These are phyloP conservation scores for Debaryomyces prosopidis DNA, from an alignment of 805 yeast species.

Conservation along the genomic window DNA sequence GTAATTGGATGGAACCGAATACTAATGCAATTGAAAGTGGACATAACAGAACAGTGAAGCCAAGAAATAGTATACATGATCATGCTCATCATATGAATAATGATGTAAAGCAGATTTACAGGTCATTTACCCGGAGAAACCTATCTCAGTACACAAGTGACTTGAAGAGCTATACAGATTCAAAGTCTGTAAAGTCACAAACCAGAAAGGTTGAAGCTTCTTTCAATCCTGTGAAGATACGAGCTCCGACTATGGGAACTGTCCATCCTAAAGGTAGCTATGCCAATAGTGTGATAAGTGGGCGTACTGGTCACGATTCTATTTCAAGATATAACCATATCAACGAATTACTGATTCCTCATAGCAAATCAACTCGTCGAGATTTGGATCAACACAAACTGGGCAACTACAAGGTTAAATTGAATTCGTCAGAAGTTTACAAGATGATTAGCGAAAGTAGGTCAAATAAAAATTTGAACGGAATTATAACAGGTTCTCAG, in stretches of 20 bases:
- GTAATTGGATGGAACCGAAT: conserved; percentile 55
- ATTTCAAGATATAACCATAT: neutral
- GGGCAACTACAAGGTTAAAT: conserved; percentile 4
- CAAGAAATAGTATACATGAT: conserved; percentile 1
- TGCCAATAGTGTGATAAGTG: conserved; percentile 7
- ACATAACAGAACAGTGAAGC: neutral
- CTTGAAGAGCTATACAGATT: conserved; percentile 7
- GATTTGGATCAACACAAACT: neutral
- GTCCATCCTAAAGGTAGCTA: conserved; percentile 6
- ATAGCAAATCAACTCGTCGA: neutral
- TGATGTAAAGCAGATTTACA: conserved; percentile 34
- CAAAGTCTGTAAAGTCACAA: conserved; percentile 13
- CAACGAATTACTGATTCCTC: neutral
- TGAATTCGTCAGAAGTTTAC: conserved; percentile 14
- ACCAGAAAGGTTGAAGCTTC: neutral
- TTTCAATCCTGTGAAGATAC: conserved; percentile 5
- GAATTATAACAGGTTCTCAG: neutral
- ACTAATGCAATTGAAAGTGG: neutral
- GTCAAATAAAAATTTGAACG: conserved; percentile 3
- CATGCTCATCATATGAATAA: conserved; percentile 6
- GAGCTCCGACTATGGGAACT: neutral
- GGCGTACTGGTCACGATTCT: neutral
- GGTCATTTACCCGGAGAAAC: conserved; percentile 36
- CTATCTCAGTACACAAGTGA: conserved; percentile 12
- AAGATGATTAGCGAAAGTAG: conserved; percentile 9